Evolutionary conservation across 2,329 filamentous ascomycete species (phyloP), one percentile per base, ranked within the genome.

Genomic region (Nothophaeocryptopus gaeumannii): DNA sequence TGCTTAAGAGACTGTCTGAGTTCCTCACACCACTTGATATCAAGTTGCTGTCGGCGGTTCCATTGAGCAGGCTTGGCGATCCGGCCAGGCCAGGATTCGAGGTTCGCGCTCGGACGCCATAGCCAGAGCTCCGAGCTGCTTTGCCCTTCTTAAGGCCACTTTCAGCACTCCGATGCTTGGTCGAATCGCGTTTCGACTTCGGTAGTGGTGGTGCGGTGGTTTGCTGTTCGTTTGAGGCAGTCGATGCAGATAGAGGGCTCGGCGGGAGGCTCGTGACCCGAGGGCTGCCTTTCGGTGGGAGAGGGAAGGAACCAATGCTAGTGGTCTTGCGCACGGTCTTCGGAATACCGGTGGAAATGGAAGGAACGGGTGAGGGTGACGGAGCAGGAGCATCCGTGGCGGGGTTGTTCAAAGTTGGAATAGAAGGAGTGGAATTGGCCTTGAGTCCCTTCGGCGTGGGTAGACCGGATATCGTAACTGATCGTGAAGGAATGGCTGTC

Each of bases 251-350:
- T 38, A 73, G 72, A 61, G 63, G 78, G 70, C 66, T 80, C 47
- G 78, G 81, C 44, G 81, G 88, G 49, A 83, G 74, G 71, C 78
- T 89, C 61, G 74, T 74, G 40, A 76, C 72, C 42, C 62, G 58
- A 80, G 78, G 46, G 72, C 77, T 46, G 79, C 78, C 81, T 59
- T 84, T 84, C 11, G 92, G 92, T 11, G 92, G 92, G 58, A 95
- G 88, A 29, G 92, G 92, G 65, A 97, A 96, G 1, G 89, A 85
- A 66, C 91, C 92, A 64, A 96, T 95, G 76, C 91, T 96, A 63
- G 95, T 86, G 1, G 88, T 88, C 71, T 95, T 95, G 55, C 90
- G 83, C 47, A 96, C 71, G 1, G 84, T 82, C 69, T 85, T 91
- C 20, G 58, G 58, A n/a, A 58, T 34, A 10, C 45, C 55, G 31